Evolutionary conservation across 805 yeast species (phyloP).

Genomic region (Wickerhamiella kazuoi): DNA sequence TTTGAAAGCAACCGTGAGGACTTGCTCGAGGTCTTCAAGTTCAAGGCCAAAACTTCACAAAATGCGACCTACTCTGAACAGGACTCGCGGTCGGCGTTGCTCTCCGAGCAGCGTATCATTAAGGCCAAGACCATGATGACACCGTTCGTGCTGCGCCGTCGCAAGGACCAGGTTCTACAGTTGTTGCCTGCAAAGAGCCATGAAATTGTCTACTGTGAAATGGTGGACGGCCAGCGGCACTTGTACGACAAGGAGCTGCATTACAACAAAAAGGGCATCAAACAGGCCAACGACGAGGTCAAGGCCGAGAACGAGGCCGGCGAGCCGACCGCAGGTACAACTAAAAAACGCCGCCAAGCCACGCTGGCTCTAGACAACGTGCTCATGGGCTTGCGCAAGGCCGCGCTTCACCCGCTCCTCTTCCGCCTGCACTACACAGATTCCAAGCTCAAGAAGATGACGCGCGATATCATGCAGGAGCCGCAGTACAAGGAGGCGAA

Average conservation of each 20-base stretch:
- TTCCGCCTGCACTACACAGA: conserved; percentile 53
- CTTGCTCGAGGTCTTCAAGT: conserved; percentile 66
- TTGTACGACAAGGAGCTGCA: conserved; percentile 48
- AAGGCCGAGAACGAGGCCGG: conserved; percentile 16
- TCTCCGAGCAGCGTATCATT: conserved; percentile 78
- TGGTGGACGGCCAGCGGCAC: conserved; percentile 34
- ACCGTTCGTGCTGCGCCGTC: conserved; percentile 85
- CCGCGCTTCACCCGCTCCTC: conserved; percentile 78
- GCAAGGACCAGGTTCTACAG: conserved; percentile 77
- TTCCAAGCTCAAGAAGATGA: conserved; percentile 42
- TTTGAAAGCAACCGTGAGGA: conserved; percentile 73
- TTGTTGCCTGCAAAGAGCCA: conserved; percentile 70
- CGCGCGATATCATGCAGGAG: conserved; percentile 61
- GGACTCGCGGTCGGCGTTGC: conserved; percentile 24
- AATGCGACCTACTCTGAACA: conserved; percentile 13
- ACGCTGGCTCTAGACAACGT: conserved; percentile 40
- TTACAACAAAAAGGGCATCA: conserved; percentile 11
- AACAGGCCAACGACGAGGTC: conserved; percentile 12
- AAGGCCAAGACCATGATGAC: conserved; percentile 97
- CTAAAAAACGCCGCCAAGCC: conserved; percentile 20
- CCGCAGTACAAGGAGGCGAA: conserved; percentile 68
- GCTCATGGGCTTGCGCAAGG: conserved; percentile 79
- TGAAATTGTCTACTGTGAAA: conserved; percentile 43
- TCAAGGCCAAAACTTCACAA: conserved; percentile 56
- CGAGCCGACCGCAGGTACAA: conserved; percentile 7